A percentile compares a stretch with the other conserved stretches of the same genome.
These are phyloP conservation scores for Polygonum aviculare DNA, from an alignment of 148 eudicot genomes.

Conservation along the genomic window DNA sequence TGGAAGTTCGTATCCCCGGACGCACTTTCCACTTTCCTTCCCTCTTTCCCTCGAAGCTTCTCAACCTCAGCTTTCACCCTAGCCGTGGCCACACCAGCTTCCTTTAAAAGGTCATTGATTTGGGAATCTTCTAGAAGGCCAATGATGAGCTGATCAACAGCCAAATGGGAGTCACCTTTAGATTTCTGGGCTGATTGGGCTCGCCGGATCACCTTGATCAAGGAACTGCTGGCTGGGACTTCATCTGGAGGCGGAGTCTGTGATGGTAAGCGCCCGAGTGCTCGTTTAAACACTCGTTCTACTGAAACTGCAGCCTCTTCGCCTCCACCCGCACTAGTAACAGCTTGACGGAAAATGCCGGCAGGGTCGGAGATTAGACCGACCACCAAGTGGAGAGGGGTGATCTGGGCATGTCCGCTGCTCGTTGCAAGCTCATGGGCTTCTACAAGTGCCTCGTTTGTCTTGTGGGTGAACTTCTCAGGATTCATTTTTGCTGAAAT, in stretches of 20 bases:
- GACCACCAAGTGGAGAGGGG: conserved; percentile 59
- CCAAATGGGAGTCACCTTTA: conserved; percentile 67
- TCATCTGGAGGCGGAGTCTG: conserved; percentile 73
- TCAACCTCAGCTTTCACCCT: conserved; percentile 57
- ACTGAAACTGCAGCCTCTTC: conserved; percentile 53
- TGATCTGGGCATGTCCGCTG: conserved; percentile 62
- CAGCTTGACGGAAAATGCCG: conserved; percentile 60
- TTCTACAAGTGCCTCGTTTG: conserved; percentile 53
- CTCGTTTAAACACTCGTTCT: conserved; percentile 54
- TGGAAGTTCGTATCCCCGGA: conserved; percentile 62
- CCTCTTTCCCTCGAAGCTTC: conserved; percentile 67
- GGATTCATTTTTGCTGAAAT: conserved; percentile 47
- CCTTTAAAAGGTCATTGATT: conserved; percentile 45
- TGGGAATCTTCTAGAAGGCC: conserved; percentile 84
- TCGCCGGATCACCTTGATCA: conserved; percentile 59
- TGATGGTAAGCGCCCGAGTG: conserved; percentile 50
- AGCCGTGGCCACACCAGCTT: conserved; percentile 48
- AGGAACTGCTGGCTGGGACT: conserved; percentile 49
- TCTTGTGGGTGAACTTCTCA: conserved; percentile 71
- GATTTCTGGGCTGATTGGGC: conserved; percentile 63
- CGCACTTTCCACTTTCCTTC: conserved; percentile 75
- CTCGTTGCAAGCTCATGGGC: conserved; percentile 60
- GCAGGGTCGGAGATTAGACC: conserved; percentile 40
- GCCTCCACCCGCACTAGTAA: conserved; percentile 39
- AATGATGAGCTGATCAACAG: conserved; percentile 65